These are phyloP conservation scores for Tulasnella sp. DNA, from an alignment of 768 basidiomycete genomes.

Conservation along the genomic window DNA sequence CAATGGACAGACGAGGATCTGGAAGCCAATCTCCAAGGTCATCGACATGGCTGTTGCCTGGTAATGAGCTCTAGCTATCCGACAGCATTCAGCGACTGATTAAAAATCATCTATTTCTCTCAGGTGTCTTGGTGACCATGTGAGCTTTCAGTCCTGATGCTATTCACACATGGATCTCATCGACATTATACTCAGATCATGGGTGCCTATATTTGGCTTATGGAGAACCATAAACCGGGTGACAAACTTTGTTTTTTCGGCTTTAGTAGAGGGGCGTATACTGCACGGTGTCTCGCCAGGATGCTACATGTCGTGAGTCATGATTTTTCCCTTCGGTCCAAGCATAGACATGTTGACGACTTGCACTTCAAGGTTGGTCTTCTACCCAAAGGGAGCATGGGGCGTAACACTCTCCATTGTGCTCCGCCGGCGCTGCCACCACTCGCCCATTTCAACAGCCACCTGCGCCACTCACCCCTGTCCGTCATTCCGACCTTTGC, in stretches of 20 bases:
- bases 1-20: neutral
- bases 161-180: neutral
- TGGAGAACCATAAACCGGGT: constrained; percentile 31
- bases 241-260: constrained; percentile 37
- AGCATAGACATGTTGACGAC: too few relatives aligned
- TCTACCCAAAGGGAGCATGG: neutral
- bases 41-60: constrained; percentile 15
- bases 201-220: constrained; percentile 22
- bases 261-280: constrained; percentile 26
- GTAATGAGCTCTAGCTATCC: neutral
- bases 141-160: constrained; percentile 34
- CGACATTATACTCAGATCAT: neutral
- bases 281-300: constrained; percentile 24
- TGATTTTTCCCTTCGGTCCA: neutral
- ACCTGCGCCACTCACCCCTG: too few relatives aligned
- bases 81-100: neutral
- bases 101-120: neutral
- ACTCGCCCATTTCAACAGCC: too few relatives aligned
- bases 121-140: constrained; percentile 61
- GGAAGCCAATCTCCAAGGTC: neutral
- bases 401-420: too few relatives aligned
- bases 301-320: constrained; percentile 26
- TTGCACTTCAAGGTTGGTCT: constrained; percentile 6
- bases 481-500: too few relatives aligned
- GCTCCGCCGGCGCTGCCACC: too few relatives aligned